phyloP scores from a whole-genome alignment of 2,329 filamentous ascomycete species.

The Coniella lustricola region DNA sequence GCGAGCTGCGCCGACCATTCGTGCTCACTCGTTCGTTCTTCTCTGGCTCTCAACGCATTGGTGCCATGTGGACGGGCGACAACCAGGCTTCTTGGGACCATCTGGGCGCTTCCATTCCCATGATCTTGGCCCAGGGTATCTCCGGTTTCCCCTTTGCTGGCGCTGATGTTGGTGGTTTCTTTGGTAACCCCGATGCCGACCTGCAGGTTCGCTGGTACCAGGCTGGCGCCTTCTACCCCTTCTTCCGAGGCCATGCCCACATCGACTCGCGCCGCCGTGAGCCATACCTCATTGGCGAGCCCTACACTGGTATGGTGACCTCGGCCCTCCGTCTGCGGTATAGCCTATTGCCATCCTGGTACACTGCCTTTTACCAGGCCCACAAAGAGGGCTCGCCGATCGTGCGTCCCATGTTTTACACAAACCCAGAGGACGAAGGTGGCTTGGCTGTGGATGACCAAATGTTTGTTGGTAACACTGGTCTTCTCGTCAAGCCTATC shows the following conservation, averaged over 20 bases:
- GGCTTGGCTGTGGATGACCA: slow-evolving; percentile 92
- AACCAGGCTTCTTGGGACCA: slow-evolving; percentile 93
- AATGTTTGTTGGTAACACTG: slow-evolving; percentile 81
- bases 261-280: slow-evolving; percentile 93
- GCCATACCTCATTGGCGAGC: slow-evolving; percentile 80
- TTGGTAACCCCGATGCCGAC: slow-evolving; percentile 91
- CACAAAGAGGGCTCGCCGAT: slow-evolving; percentile 79
- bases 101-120: slow-evolving; percentile 80
- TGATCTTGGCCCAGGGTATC: slow-evolving; percentile 89
- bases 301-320: slow-evolving; percentile 79
- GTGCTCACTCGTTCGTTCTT: slow-evolving; percentile 90
- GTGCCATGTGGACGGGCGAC: slow-evolving; percentile 98
- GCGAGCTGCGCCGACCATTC: slow-evolving; percentile 79
- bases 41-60: slow-evolving; percentile 79
- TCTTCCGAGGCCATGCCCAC: slow-evolving; percentile 95
- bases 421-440: slow-evolving; percentile 75
- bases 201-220: slow-evolving; percentile 94
- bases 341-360: slow-evolving; percentile 85
- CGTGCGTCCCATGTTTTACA: slow-evolving; percentile 86
- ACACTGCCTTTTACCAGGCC: slow-evolving; percentile 91
- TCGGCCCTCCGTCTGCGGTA: slow-evolving; percentile 85
- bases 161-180: slow-evolving; percentile 96
- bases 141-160: slow-evolving; percentile 90
- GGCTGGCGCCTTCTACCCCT: slow-evolving; percentile 92
- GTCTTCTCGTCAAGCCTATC: slow-evolving; percentile 87